A percentile compares a stretch with the other conserved stretches of the same genome.
These are phyloP conservation scores for Rhynchospora pubera DNA, from an alignment of 176 grass and related monocot species.

Conservation along the genomic window DNA sequence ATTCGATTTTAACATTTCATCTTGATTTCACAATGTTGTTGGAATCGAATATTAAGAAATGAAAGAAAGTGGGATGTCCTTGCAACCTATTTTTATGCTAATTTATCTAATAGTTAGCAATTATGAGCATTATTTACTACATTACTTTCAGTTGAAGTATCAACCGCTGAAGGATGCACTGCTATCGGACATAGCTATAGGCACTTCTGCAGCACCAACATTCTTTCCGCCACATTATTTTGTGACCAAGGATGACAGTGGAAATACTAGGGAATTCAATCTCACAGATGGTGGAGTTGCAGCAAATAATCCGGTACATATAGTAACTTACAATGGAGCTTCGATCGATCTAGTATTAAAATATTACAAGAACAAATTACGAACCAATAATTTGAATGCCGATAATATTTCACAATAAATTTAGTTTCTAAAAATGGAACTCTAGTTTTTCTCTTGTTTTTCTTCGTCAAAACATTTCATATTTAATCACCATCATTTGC, in stretches of 20 bases:
- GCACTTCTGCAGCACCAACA: slow-evolving; percentile 72
- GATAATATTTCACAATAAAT: too few relatives aligned
- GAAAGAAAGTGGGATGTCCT: too few relatives aligned
- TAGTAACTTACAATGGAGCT: not conserved
- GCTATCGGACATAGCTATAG: slow-evolving; percentile 59
- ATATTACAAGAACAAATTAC: not conserved
- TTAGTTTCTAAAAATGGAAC: too few relatives aligned
- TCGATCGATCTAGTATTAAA: too few relatives aligned
- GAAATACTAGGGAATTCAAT: slow-evolving; percentile 33
- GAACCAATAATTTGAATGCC: too few relatives aligned
- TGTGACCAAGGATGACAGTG: slow-evolving; percentile 23
- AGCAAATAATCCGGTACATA: slow-evolving; percentile 66
- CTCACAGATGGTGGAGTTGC: slow-evolving; percentile 72
- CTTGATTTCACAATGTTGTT: too few relatives aligned
- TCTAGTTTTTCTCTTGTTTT: too few relatives aligned
- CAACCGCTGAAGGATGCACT: slow-evolving; percentile 51
- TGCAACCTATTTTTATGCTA: too few relatives aligned
- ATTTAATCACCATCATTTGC: not conserved
- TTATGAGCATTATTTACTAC: too few relatives aligned
- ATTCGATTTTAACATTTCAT: too few relatives aligned
- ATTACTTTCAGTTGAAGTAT: slow-evolving; percentile 39
- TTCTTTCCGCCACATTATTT: slow-evolving; percentile 61
- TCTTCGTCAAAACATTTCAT: not conserved
- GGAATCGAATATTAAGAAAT: too few relatives aligned
- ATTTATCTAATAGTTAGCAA: too few relatives aligned